Percentiles rank a stretch among this genome's conserved stretches.
Evolutionary conservation across 345 rosid genomes (phyloP).

Genomic region (Acer saccharum): DNA sequence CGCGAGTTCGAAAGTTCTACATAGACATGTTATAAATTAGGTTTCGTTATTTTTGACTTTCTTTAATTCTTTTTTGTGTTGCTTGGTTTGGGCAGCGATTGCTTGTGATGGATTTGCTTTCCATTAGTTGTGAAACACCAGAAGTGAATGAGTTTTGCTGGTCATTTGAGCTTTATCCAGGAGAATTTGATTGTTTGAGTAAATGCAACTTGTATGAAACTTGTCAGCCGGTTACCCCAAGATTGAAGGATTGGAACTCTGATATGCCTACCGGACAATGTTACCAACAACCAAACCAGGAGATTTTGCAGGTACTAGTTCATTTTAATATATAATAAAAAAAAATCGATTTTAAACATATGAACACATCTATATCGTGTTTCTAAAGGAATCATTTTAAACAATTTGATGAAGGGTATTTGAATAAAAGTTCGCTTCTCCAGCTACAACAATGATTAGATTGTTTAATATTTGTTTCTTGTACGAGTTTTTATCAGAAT

Average conservation of each 20-base stretch:
- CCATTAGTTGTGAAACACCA: constrained; percentile 47
- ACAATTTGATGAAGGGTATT: not conserved
- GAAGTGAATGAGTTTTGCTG: constrained; percentile 42
- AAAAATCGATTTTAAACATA: not conserved
- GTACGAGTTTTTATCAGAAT: not conserved
- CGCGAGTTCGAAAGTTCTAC: not conserved
- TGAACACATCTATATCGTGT: not conserved
- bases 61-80: constrained; percentile 16
- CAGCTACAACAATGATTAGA: not conserved
- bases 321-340: not conserved
- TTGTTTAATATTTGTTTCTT: not conserved
- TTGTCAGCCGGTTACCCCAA: constrained; percentile 47
- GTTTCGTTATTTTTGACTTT: constrained; percentile 4
- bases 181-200: constrained; percentile 66
- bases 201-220: constrained; percentile 53
- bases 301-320: constrained; percentile 61
- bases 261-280: constrained; percentile 31
- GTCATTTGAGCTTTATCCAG: constrained; percentile 74
- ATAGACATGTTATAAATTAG: not conserved
- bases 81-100: constrained; percentile 49
- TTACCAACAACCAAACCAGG: constrained; percentile 44
- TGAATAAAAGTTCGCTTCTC: not conserved
- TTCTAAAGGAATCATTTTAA: not conserved
- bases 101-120: constrained; percentile 54
- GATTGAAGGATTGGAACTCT: constrained; percentile 40